Evolutionary conservation across 2,329 filamentous ascomycete genomes (phyloP).

Genomic region (Diplodia intermedia): DNA sequence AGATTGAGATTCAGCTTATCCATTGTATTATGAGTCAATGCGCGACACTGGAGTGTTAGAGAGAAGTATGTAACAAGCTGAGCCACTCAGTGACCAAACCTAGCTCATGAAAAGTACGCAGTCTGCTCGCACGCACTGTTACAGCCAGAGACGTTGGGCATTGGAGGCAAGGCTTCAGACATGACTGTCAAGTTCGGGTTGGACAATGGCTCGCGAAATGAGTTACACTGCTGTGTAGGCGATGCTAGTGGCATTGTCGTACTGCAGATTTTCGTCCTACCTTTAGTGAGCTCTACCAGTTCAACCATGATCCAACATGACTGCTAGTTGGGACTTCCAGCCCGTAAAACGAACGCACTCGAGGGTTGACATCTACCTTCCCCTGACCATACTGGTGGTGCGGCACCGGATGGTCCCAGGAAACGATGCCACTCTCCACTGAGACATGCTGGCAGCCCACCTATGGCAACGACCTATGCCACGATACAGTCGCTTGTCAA

Average conservation of each 20-base stretch:
- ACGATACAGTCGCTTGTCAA: background rate
- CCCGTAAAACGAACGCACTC: background rate
- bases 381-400: background rate
- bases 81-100: background rate
- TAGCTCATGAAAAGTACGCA: background rate
- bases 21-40: background rate
- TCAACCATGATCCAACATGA: background rate
- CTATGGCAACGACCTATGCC: conserved; percentile 7
- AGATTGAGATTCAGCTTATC: background rate
- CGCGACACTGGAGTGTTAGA: background rate
- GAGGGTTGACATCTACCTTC: background rate
- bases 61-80: background rate
- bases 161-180: background rate
- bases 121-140: background rate
- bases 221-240: background rate
- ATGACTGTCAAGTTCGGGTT: background rate
- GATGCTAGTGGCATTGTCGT: background rate
- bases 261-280: background rate
- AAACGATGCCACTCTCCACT: background rate
- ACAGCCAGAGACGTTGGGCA: background rate
- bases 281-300: background rate
- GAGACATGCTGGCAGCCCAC: conserved; percentile 5
- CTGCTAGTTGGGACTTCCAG: background rate
- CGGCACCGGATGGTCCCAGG: background rate
- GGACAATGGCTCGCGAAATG: background rate